Conservation (phyloP, 169 alveolate genomes). For the Cyclospora cayetanensis region DNA sequence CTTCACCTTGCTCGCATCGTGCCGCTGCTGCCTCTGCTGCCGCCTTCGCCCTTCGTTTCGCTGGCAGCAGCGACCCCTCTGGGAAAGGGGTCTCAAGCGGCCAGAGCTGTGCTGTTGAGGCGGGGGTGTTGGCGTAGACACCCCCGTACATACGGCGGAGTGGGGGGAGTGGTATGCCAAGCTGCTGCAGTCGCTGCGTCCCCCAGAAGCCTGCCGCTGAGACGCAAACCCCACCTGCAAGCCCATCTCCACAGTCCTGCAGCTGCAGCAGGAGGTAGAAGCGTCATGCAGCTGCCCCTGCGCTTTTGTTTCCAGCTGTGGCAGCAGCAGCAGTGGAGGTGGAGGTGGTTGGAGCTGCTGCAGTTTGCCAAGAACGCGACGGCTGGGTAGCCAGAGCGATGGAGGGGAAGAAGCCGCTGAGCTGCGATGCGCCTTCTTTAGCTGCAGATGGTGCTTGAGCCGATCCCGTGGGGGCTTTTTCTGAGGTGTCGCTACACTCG, state of each 20-base stretch:
- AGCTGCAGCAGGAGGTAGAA: neutral
- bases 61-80: neutral
- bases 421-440: too few relatives aligned
- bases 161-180: neutral
- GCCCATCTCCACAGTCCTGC: neutral
- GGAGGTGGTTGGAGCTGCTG: neutral
- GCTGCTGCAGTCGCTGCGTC: neutral
- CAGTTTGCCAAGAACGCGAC: too few relatives aligned
- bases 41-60: neutral
- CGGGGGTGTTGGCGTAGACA: too few relatives aligned
- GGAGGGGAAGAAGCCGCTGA: too few relatives aligned
- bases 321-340: conserved; percentile 21
- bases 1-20: neutral
- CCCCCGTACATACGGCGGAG: too few relatives aligned
- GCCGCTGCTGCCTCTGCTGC: neutral
- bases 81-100: too few relatives aligned
- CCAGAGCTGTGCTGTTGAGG: too few relatives aligned
- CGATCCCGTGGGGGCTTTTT: too few relatives aligned
- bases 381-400: too few relatives aligned
- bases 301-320: neutral
- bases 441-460: too few relatives aligned
- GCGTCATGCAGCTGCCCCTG: neutral
- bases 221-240: neutral
- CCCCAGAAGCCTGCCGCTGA: neutral
- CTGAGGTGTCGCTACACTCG: too few relatives aligned